Conservation (phyloP, 2,329 filamentous ascomycete species). For the Fonsecaea erecta region DNA sequence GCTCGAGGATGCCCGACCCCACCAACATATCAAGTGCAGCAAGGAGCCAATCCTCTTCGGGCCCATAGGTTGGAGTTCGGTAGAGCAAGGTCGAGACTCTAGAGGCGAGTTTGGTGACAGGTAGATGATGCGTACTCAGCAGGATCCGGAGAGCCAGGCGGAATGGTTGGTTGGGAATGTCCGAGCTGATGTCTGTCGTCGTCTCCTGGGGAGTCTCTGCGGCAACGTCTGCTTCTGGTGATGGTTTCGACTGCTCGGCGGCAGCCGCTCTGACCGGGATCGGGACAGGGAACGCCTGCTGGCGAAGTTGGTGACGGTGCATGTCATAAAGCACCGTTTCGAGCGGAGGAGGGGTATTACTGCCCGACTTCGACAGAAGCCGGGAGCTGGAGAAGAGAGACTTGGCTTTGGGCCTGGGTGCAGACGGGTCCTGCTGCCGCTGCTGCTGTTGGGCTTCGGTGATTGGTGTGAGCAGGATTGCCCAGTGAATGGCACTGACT, state of each 20-base stretch:
- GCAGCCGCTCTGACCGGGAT: not conserved
- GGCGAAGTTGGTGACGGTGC: constrained; percentile 32
- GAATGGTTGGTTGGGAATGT: constrained; percentile 13
- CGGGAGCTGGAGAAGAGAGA: constrained; percentile 19
- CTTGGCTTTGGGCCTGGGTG: constrained; percentile 7
- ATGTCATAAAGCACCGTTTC: constrained; percentile 28
- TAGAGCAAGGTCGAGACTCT: constrained; percentile 20
- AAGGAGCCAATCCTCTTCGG: constrained; percentile 32
- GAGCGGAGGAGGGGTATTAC: not conserved
- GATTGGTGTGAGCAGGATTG: constrained; percentile 28
- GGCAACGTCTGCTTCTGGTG: not conserved
- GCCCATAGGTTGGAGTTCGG: constrained; percentile 31
- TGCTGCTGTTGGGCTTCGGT: not conserved
- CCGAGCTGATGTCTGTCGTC: constrained; percentile 23
- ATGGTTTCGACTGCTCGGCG: not conserved
- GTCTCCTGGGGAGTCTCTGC: not conserved
- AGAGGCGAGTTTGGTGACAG: constrained; percentile 13
- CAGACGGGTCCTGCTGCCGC: not conserved
- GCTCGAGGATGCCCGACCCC: constrained; percentile 19
- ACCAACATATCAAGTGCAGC: constrained; percentile 24
- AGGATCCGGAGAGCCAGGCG: constrained; percentile 23
- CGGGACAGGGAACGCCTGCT: constrained; percentile 27
- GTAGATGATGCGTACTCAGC: constrained; percentile 12
- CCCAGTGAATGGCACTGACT: constrained; percentile 22
- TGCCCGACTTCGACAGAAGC: not conserved